These are phyloP conservation scores for Alternaria brassicicola DNA, from an alignment of 2,329 filamentous ascomycete species.

Conservation along the genomic window DNA sequence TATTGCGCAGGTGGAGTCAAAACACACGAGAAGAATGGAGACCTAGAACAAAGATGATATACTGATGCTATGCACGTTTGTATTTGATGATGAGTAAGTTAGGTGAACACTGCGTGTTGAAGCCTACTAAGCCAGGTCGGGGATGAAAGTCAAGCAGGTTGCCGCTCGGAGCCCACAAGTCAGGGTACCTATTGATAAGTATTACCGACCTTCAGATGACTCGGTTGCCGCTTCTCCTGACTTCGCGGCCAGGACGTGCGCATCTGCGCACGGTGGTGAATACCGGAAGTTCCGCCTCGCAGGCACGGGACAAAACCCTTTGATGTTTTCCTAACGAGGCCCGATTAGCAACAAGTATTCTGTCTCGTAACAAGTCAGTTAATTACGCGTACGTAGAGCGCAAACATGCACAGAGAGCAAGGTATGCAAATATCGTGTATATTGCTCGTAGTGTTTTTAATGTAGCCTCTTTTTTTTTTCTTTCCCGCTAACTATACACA, in stretches of 20 bases:
- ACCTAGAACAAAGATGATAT: neutral
- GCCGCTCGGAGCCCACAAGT: neutral
- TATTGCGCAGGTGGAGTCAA: neutral
- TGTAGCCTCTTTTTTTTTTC: neutral
- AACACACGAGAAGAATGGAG: neutral
- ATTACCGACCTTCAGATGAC: neutral
- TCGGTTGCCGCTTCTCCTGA: neutral
- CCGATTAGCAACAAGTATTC: neutral
- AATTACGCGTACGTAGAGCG: neutral
- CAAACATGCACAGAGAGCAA: neutral
- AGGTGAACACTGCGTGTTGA: neutral
- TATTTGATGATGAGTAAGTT: neutral
- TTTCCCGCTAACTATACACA: neutral
- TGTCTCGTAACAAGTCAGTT: neutral
- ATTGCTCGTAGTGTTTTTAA: neutral
- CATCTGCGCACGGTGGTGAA: no score
- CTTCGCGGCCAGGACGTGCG: neutral
- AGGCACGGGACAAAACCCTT: neutral
- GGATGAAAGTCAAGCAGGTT: neutral
- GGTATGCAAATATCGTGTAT: neutral
- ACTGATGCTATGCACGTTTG: neutral
- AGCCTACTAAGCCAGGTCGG: neutral
- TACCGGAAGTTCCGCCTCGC: no score
- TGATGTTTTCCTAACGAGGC: neutral
- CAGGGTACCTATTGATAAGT: neutral